phyloP scores from a whole-genome alignment of 345 rosid species.

The Salix purpurea region DNA sequence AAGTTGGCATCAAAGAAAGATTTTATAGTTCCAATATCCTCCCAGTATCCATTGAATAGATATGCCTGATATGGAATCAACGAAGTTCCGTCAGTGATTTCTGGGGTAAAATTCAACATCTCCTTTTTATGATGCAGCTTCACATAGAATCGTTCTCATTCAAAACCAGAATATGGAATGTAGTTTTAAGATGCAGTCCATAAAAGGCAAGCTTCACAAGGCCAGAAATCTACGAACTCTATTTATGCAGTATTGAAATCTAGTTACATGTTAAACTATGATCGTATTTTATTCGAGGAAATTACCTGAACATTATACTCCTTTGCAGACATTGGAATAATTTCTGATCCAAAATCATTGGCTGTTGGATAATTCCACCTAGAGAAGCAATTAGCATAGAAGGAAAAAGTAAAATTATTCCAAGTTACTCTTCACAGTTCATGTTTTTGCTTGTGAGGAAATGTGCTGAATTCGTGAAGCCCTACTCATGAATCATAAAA shows the following conservation, averaged over 20 bases:
- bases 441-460: neutral
- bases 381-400: neutral
- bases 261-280: neutral
- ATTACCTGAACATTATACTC: slow-evolving; percentile 68
- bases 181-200: neutral
- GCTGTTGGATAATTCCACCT: slow-evolving; percentile 62
- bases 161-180: neutral
- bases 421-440: neutral
- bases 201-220: neutral
- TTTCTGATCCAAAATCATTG: slow-evolving; percentile 87
- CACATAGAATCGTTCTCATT: neutral
- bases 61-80: slow-evolving; percentile 44
- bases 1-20: slow-evolving; percentile 83
- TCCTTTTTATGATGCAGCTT: neutral
- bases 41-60: slow-evolving; percentile 70
- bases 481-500: neutral
- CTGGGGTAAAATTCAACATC: neutral
- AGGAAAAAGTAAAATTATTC: neutral
- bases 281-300: neutral
- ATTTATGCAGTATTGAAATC: neutral
- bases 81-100: neutral
- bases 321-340: slow-evolving; percentile 60
- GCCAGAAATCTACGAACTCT: neutral
- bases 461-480: neutral
- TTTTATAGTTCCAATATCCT: slow-evolving; percentile 83